Evolutionary conservation across 768 basidiomycete genomes (phyloP).

Genomic region (Mycena olivaceomarginata): DNA sequence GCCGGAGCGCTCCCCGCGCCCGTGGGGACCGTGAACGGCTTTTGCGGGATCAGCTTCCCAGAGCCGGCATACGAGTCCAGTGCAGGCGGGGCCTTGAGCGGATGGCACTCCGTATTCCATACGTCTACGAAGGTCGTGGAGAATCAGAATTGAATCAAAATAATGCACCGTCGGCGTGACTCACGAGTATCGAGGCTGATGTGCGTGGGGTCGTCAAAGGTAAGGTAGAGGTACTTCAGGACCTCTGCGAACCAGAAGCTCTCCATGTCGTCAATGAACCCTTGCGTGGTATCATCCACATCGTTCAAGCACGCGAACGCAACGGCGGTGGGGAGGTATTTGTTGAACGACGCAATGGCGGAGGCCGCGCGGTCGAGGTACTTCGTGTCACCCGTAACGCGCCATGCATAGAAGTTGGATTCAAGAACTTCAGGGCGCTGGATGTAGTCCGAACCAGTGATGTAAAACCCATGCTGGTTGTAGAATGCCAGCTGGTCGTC

Average conservation of each 20-base stretch:
- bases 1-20: no score
- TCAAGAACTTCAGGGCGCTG: constrained; percentile 74
- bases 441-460: constrained; percentile 73
- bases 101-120: no score
- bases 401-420: constrained; percentile 74
- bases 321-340: constrained; percentile 51
- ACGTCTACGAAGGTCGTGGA: background rate
- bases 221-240: constrained; percentile 60
- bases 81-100: no score
- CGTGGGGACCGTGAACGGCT: no score
- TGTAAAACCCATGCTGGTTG: constrained; percentile 79
- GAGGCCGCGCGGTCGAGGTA: constrained; percentile 66
- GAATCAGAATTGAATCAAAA: no score
- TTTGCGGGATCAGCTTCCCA: no score
- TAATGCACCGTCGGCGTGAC: background rate
- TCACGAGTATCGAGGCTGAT: constrained; percentile 70
- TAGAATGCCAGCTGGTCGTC: constrained; percentile 70
- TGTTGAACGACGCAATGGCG: constrained; percentile 64
- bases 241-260: constrained; percentile 58
- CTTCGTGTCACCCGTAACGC: constrained; percentile 66
- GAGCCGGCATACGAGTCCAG: no score
- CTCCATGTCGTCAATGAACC: constrained; percentile 63
- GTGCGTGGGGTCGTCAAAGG: constrained; percentile 69
- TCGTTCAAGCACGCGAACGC: constrained; percentile 65
- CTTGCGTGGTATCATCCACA: constrained; percentile 51